A percentile compares a stretch with the other conserved stretches of the same genome.
These are phyloP conservation scores for Ambrosia hybrid DNA, from an alignment of 140 eudicot genomes.

Conservation along the genomic window DNA sequence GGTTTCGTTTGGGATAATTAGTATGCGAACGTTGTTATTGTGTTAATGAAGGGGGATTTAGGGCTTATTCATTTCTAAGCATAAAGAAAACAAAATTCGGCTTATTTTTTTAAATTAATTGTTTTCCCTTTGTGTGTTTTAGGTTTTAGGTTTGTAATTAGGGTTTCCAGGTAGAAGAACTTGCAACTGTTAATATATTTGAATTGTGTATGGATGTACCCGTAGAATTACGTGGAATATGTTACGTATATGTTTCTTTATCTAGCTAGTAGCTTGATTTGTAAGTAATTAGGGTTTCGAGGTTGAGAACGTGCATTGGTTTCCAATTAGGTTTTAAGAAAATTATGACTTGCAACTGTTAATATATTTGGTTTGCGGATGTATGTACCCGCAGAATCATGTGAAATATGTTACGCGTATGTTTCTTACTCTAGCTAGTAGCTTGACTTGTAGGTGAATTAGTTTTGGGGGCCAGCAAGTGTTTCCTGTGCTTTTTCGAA, in stretches of 20 bases:
- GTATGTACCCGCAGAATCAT: too few relatives aligned
- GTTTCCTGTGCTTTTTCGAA: background rate
- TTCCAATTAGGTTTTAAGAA: background rate
- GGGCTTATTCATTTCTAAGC: conserved; percentile 6
- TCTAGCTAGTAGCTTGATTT: too few relatives aligned
- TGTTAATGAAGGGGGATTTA: too few relatives aligned
- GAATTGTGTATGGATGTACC: too few relatives aligned
- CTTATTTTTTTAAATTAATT: background rate
- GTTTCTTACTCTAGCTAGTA: background rate
- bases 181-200: background rate
- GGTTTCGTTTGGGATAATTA: conserved; percentile 14
- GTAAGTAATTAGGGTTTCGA: background rate
- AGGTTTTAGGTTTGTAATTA: conserved; percentile 10
- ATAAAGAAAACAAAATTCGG: conserved; percentile 4
- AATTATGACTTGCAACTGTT: background rate
- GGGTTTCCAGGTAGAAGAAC: conserved; percentile 2
- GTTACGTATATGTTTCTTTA: too few relatives aligned
- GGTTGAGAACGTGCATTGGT: conserved; percentile 8
- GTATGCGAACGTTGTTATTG: too few relatives aligned
- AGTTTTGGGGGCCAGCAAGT: background rate
- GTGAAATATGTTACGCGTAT: background rate
- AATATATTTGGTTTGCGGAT: background rate
- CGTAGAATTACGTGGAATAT: too few relatives aligned
- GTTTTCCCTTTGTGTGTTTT: conserved; percentile 1
- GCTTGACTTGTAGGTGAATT: conserved; percentile 11